Base-by-base conservation (phyloP, 129 eudicot genomes). In the Centella asiatica region DNA sequence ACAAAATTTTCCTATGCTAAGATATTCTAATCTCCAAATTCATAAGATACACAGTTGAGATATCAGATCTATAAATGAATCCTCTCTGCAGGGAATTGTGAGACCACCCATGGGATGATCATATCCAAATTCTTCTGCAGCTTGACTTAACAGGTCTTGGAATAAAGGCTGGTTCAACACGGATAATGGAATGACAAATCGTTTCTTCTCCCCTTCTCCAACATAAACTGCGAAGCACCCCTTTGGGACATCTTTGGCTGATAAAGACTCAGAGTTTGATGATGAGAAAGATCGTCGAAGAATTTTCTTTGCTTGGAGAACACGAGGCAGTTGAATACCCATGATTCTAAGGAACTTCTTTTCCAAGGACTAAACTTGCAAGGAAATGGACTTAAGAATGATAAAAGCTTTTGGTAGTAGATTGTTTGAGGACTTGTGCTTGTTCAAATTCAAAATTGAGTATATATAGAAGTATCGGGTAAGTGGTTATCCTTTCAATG, bases 91-190 rank as follows among this genome's bases (percentile, higher is more conserved):
- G 7, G 60, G 23, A 27, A 14, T 52, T 26, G 58, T 52, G 15
- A 52, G 59, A 52, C 59, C 36, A 26, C 58, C 58, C 28, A 23
- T 33, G 1, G 36, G 58, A 52, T 52, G 58, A 52, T 52, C 28
- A 31, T 24, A 52, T 27, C 58, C 58, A 26, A 26, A 53, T 26
- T 12, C 59, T 53, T 53, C 59, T 10, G 13, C 36, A 11, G 59
- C 59, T 53, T 53, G 36, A 53, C 59, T 53, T 27, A 25, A 27
- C 59, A 53, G 26, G 4, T 27, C 59, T 27, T 53, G 22, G 18
- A 53, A 53, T 10, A 34, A 31, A 26, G 59, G 59, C 6, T 27
- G 33, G 4, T 53, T 53, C 32, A 53, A 34, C 33, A 11, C 12
- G 25, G 59, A 53, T 12, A 53, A 13, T 4, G 34, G 59, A 25